Conservation (phyloP, 352 stramenopile species). For the Pythium monospermum region DNA sequence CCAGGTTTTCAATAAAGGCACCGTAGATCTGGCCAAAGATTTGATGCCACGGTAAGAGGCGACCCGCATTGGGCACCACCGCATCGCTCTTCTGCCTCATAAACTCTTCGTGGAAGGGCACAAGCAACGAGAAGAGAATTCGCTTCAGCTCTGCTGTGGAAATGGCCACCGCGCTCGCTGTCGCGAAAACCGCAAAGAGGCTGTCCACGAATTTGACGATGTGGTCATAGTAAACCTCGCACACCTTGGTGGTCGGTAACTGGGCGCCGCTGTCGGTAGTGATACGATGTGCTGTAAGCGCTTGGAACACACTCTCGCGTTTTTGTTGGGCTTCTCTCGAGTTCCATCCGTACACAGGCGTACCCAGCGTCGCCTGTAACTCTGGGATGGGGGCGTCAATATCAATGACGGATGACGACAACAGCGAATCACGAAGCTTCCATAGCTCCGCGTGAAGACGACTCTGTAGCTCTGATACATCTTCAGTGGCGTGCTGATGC, state of each 20-base stretch:
- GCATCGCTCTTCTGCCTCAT: not conserved
- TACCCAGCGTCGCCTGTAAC: slow-evolving; percentile 30
- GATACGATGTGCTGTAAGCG: slow-evolving; percentile 10
- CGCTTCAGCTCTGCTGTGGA: slow-evolving; percentile 67
- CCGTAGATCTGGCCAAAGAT: slow-evolving; percentile 59
- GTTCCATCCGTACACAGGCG: slow-evolving; percentile 34
- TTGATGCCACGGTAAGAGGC: slow-evolving; percentile 42
- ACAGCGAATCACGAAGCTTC: slow-evolving; percentile 17
- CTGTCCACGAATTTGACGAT: slow-evolving; percentile 51
- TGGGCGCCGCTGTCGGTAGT: not conserved
- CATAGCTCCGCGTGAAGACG: slow-evolving; percentile 16
- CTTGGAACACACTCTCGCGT: slow-evolving; percentile 11
- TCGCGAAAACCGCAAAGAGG: slow-evolving; percentile 32
- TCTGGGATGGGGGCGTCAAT: slow-evolving; percentile 33
- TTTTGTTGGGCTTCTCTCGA: slow-evolving; percentile 25
- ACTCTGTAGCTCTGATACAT: slow-evolving; percentile 10
- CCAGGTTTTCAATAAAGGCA: slow-evolving; percentile 54
- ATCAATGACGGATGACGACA: slow-evolving; percentile 13
- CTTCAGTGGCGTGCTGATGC: not conserved
- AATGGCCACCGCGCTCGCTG: slow-evolving; percentile 15
- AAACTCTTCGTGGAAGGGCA: slow-evolving; percentile 48
- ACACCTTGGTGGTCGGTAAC: slow-evolving; percentile 32
- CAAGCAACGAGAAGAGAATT: slow-evolving; percentile 37
- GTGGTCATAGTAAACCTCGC: slow-evolving; percentile 50
- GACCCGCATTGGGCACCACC: slow-evolving; percentile 9